Evolutionary conservation across 2,329 filamentous ascomycete species (phyloP), one percentile per base, ranked within the genome.

Genomic region (Venturia asperata): DNA sequence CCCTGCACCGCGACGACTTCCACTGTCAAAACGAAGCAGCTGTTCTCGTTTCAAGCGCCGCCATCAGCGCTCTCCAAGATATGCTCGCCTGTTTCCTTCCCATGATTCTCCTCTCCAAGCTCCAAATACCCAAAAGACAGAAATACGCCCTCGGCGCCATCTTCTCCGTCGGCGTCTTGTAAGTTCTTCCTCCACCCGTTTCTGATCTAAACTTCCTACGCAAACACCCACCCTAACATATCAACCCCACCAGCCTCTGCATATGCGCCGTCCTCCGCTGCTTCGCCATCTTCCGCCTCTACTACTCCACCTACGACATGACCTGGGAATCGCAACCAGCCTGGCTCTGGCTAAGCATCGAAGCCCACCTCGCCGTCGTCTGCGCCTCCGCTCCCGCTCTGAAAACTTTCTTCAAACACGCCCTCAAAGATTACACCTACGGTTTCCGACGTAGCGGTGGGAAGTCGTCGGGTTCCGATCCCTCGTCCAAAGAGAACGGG

Each of bases 181-280:
- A 68, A 67, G 72, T 71, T 34, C 30, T 34, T 6, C 3, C 30
- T 6, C 30, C 30, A 6, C 30, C 30, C 3, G 3, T 34, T 34
- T 34, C 30, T 6, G 30, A 34, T 34, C 30, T 3, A 3, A 34
- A 34, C 69, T 43, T 2, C 58, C 17, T 55, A 69, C 39, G 63
- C 79, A 58, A 75, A 52, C 74, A 4, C 81, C 69, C 74, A n/a
- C 21, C 13, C 34, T 43, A 41, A 61, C 42, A 6, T 9, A 19
- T n/a, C 5, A n/a, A 39, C 6, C 30, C 30, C 30, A 6, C n/a
- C 34, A 64, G 63, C 24, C 63, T 64, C 21, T 64, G 63, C 45
- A 27, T 64, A 21, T 64, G 63, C 52, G 73, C 76, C 58, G 34
- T 43, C 47, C 34, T 64, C 27, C 47, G 41, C 24, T 21, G 47